Percentiles rank a stretch among this genome's conserved stretches.
Evolutionary conservation across 352 stramenopile genomes (phyloP).

Genomic region (Globisporangium echinulatum): DNA sequence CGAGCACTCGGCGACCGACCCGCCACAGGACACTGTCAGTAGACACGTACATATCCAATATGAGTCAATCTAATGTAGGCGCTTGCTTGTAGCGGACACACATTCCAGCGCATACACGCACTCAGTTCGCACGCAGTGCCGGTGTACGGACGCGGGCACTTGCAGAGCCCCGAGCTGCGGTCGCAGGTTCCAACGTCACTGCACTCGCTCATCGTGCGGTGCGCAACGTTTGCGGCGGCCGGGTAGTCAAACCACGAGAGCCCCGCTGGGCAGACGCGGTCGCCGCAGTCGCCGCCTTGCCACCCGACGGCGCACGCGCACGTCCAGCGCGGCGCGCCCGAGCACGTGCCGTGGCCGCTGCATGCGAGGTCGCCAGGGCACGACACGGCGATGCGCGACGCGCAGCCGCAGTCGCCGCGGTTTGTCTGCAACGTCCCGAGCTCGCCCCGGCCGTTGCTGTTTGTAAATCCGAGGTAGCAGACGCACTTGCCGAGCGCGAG

Average conservation of each 20-base stretch:
- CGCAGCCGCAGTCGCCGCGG: constrained; percentile 56
- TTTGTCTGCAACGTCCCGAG: constrained; percentile 38
- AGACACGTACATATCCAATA: neutral
- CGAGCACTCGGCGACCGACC: constrained; percentile 41
- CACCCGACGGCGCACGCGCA: constrained; percentile 74
- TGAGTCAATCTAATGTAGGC: too few species aligned
- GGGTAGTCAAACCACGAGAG: constrained; percentile 70
- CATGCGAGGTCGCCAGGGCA: constrained; percentile 67
- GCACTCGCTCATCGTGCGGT: constrained; percentile 50
- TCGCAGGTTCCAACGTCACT: constrained; percentile 62
- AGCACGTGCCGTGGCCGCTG: constrained; percentile 77
- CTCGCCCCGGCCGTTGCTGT: constrained; percentile 53
- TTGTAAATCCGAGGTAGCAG: constrained; percentile 59
- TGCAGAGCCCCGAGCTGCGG: constrained; percentile 56
- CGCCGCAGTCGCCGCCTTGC: constrained; percentile 69
- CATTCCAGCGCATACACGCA: constrained; percentile 19
- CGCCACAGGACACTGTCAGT: constrained; percentile 46
- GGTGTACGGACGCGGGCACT: constrained; percentile 64
- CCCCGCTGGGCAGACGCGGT: constrained; percentile 47
- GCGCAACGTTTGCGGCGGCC: constrained; percentile 37
- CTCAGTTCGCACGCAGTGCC: constrained; percentile 63
- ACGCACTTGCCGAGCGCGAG: constrained; percentile 46
- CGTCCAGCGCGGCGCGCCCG: constrained; percentile 33
- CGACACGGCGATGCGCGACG: constrained; percentile 45
- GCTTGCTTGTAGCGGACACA: neutral